Base-by-base conservation (phyloP, 352 stramenopile species). In the Peronospora belbahrii region DNA sequence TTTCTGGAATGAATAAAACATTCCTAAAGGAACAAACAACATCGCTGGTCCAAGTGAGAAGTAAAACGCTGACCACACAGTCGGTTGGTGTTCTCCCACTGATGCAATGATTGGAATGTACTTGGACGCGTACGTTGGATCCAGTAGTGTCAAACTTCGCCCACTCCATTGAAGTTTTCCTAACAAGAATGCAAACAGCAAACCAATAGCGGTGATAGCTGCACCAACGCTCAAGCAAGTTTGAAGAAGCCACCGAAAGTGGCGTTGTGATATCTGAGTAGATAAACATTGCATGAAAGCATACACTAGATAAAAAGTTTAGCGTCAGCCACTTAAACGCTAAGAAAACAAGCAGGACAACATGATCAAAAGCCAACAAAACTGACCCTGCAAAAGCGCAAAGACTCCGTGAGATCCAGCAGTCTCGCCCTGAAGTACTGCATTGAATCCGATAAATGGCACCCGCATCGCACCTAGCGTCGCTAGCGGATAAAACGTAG, bases 361-460 rank as follows among this genome's bases (percentile, higher is more conserved):
- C 17, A 47, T 20, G 7, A 6, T 10, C 36, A 30, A 7, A n/a
- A 2, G 20, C n/a, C 6, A 40, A n/a, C n/a, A n/a, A n/a, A 51
- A 42, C 43, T 34, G 44, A 81, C 71, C 57, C 71, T 96, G 87
- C 2, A 98, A 69, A n/a, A 83, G 79, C 3, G 85, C 48, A 69
- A 99, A 99, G 6, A 98, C 94, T n/a, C 76, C 84, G 43, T 88
- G 82, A 0, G 76, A 91, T 1, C 61, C 78, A 13, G 64, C 65
- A 32, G 22, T 76, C 60, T 95, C 85, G 17, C 74, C 85, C 52
- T 95, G 79, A 17, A 84, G 59, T 22, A 99, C 67, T 3, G 94
- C 94, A 40, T 97, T 97, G 59, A 97, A 97, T 17, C 97, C 96
- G 6, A 99, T 95, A 32, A 99, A 98, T 6, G 97, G 97, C 45